These are phyloP conservation scores for Zygosaccharomyces bailii DNA, from an alignment of 805 yeast genomes.

Conservation along the genomic window DNA sequence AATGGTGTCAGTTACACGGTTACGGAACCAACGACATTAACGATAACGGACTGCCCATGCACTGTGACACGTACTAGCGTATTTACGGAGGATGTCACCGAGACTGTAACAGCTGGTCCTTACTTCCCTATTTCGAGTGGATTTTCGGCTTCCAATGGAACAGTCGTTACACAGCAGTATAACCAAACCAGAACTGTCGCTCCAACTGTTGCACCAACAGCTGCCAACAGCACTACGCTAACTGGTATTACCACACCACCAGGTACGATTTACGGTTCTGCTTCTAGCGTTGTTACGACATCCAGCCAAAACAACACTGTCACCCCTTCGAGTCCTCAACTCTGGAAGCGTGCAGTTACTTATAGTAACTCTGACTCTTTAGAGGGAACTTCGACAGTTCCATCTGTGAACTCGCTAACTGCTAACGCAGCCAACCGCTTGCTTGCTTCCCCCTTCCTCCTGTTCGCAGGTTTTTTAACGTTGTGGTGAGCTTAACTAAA, in stretches of 20 bases:
- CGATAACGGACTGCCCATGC: not conserved
- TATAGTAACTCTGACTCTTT: not conserved
- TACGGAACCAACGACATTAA: constrained; percentile 34
- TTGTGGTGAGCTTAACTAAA: not conserved
- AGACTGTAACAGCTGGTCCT: not conserved
- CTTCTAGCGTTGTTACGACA: not conserved
- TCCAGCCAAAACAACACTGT: not conserved
- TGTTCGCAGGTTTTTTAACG: not conserved
- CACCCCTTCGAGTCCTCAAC: not conserved
- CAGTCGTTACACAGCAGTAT: not conserved
- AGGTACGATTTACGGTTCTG: not conserved
- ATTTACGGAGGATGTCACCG: not conserved
- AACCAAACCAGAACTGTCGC: not conserved
- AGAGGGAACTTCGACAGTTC: not conserved
- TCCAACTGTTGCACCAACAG: not conserved
- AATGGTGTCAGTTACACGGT: constrained; percentile 70
- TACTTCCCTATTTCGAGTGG: not conserved
- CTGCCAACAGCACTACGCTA: not conserved
- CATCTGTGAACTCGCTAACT: not conserved
- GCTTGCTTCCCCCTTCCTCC: not conserved
- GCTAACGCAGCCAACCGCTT: constrained; percentile 1
- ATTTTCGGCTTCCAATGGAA: not conserved
- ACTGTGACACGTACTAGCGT: not conserved
- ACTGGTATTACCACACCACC: not conserved
- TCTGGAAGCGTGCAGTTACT: not conserved